phyloP scores from a whole-genome alignment of 257 asterid species.

The Nyctanthes arbortristis region DNA sequence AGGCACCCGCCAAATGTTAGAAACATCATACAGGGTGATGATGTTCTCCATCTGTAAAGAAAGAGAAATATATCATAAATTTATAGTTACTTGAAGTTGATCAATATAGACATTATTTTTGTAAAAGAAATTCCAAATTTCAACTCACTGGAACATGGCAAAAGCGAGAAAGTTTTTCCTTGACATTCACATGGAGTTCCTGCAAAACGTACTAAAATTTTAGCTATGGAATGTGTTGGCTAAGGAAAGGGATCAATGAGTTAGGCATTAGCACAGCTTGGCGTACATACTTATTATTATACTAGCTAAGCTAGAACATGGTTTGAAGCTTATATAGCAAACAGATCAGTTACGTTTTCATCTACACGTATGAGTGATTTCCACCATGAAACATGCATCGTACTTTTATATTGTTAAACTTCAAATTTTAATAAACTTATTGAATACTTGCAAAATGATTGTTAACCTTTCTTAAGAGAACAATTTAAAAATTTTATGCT shows the following conservation, averaged over 20 bases:
- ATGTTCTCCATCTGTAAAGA: slow-evolving; percentile 64
- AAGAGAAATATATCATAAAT: slow-evolving; percentile 18
- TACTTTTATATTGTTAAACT: not conserved
- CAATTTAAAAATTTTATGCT: not conserved
- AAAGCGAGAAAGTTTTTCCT: slow-evolving; percentile 77
- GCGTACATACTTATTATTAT: not conserved
- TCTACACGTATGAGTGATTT: not conserved
- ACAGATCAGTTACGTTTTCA: not conserved
- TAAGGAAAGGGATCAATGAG: not conserved
- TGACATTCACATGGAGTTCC: slow-evolving; percentile 72
- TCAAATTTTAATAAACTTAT: not conserved
- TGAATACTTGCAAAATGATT: not conserved
- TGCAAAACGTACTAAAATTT: slow-evolving; percentile 34
- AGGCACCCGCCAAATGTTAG: slow-evolving; percentile 91
- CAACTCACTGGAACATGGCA: slow-evolving; percentile 78
- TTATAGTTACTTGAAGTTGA: not conserved
- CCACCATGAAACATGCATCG: not conserved
- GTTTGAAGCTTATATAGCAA: not conserved
- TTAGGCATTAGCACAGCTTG: not conserved
- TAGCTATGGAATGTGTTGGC: slow-evolving; percentile 23
- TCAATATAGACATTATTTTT: not conserved
- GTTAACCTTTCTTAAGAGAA: not conserved
- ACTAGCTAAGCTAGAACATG: not conserved
- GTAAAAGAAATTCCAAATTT: slow-evolving; percentile 4
- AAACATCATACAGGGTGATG: slow-evolving; percentile 74